phyloP scores from a whole-genome alignment of 2,329 filamentous ascomycete species.

The Aspergillus spinulosporus region DNA sequence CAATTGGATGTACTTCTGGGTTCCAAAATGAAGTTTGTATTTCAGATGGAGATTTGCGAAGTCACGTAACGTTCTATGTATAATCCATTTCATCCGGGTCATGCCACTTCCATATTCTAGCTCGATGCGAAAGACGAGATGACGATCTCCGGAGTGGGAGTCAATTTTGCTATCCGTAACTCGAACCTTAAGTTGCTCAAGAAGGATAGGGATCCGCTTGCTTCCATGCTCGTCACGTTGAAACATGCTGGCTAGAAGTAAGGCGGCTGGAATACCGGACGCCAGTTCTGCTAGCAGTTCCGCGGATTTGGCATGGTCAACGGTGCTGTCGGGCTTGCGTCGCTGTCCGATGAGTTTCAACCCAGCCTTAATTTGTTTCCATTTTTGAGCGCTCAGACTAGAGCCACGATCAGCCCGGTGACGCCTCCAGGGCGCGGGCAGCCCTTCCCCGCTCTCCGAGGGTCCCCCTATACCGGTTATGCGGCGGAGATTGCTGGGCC shows the following conservation, averaged over 20 bases:
- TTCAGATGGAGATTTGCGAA: slow-evolving; percentile 91
- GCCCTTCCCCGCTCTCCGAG: slow-evolving; percentile 63
- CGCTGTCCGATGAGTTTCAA: slow-evolving; percentile 69
- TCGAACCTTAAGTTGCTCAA: slow-evolving; percentile 89
- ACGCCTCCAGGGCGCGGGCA: slow-evolving; percentile 56
- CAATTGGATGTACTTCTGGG: slow-evolving; percentile 76
- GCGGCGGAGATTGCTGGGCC: slow-evolving; percentile 65
- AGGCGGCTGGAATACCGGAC: slow-evolving; percentile 85
- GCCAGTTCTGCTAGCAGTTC: slow-evolving; percentile 94
- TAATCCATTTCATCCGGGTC: slow-evolving; percentile 94
- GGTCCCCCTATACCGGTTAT: slow-evolving; percentile 63
- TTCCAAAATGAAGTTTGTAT: slow-evolving; percentile 83
- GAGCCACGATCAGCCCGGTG: slow-evolving; percentile 64
- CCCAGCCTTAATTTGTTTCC: slow-evolving; percentile 90
- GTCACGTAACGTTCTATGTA: slow-evolving; percentile 81
- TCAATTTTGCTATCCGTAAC: slow-evolving; percentile 79
- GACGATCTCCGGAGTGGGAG: slow-evolving; percentile 59
- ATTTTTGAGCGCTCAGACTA: slow-evolving; percentile 75
- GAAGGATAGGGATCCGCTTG: slow-evolving; percentile 87
- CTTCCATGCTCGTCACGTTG: slow-evolving; percentile 95
- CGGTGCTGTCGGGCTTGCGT: slow-evolving; percentile 77
- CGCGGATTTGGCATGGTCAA: slow-evolving; percentile 92
- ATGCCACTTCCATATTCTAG: slow-evolving; percentile 94
- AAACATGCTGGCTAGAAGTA: slow-evolving; percentile 97
- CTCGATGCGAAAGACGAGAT: slow-evolving; percentile 86